Evolutionary conservation across 2,329 filamentous ascomycete genomes (phyloP), one percentile per base, ranked within the genome.

Genomic region (Leptosphaerulina australis): DNA sequence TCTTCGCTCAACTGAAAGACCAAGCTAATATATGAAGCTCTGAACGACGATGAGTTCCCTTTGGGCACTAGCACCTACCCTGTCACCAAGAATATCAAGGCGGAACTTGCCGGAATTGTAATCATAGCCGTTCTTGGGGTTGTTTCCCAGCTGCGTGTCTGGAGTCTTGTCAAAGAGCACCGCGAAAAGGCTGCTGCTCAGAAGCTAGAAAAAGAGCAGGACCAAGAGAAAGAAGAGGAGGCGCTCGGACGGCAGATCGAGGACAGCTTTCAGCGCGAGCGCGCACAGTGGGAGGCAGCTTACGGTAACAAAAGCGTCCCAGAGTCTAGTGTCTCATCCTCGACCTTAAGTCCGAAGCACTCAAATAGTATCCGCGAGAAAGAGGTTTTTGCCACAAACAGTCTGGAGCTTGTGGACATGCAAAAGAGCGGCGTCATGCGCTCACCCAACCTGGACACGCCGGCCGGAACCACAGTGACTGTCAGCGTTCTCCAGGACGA

Each of bases 141-240:
- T 18, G 80, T 96, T 33, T 95, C 90, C 0, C 93, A 97, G 70
- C 78, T 94, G 60, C 90, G 87, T 63, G 77, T 97, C 11, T 97
- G 91, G 91, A 90, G 85, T 55, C 79, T 96, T 6, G 83, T 96
- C 52, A 84, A 79, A 53, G 76, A 80, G 49, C 76, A 77, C 46
- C 72, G 79, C 25, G 72, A 73, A 29, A 77, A 76, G 56, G 77
- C 74, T 53, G 77, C 77, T 28, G 72, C 71, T 17, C 67, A 74
- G n/a, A 72, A 76, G 18, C 64, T 76, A n/a, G 76, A 80, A 55
- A 73, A 85, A 53, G 72, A 80, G 62, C 81, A 86, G 72, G 79
- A 82, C 46, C 73, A 85, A 49, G 81, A 87, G 43, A 77, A 77
- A 39, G 83, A 88, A 55, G 90, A 96, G 66, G 84, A 86, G 47